These are phyloP conservation scores for Claviceps digitariae DNA, from an alignment of 2,329 filamentous ascomycete species.

Conservation along the genomic window DNA sequence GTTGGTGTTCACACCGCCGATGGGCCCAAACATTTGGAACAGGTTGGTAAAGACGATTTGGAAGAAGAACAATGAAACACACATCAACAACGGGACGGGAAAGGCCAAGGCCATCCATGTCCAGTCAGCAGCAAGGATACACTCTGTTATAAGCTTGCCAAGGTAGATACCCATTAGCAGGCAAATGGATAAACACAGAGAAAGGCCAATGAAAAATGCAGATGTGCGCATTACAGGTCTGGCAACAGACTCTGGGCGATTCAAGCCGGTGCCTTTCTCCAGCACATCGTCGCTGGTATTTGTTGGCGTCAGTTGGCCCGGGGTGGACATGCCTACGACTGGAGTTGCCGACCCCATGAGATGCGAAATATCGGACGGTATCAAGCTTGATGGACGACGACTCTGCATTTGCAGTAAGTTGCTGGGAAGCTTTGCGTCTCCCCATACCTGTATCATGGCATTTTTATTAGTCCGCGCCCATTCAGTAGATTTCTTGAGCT, in stretches of 20 bases:
- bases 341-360: slow-evolving; percentile 9
- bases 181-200: slow-evolving; percentile 23
- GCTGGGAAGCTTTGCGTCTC: slow-evolving; percentile 6
- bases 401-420: slow-evolving; percentile 10
- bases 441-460: slow-evolving; percentile 13
- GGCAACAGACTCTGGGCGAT: slow-evolving; percentile 24
- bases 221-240: slow-evolving; percentile 24
- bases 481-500: neutral
- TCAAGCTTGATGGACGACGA: slow-evolving; percentile 7
- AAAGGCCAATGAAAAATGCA: slow-evolving; percentile 24
- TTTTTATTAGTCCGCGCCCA: neutral
- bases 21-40: slow-evolving; percentile 35
- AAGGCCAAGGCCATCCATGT: slow-evolving; percentile 22
- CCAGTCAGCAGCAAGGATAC: slow-evolving; percentile 24
- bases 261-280: slow-evolving; percentile 13
- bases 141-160: slow-evolving; percentile 24
- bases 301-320: slow-evolving; percentile 3
- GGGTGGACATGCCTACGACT: slow-evolving; percentile 8
- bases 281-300: slow-evolving; percentile 13
- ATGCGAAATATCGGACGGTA: slow-evolving; percentile 8
- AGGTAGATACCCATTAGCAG: slow-evolving; percentile 24
- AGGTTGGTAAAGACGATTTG: slow-evolving; percentile 25
- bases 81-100: slow-evolving; percentile 23
- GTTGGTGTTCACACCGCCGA: slow-evolving; percentile 28
- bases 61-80: slow-evolving; percentile 27